Evolutionary conservation across 169 alveolate genomes (phyloP).

Genomic region (Plasmodium fragile): DNA sequence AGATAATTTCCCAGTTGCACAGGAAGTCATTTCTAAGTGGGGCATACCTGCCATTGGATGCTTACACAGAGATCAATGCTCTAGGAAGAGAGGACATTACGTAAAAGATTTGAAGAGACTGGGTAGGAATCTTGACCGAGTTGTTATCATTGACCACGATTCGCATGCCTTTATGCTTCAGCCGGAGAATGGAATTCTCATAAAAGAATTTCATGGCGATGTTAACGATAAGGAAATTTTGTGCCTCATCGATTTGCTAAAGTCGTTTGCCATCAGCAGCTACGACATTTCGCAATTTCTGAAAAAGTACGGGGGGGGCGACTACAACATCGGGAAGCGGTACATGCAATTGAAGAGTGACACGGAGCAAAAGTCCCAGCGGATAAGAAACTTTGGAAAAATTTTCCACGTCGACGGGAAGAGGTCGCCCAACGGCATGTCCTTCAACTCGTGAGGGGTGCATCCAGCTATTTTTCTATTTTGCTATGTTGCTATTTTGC

Average conservation of each 20-base stretch:
- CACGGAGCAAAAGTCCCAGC: constrained; percentile 64
- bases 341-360: constrained; percentile 77
- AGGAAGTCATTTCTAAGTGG: constrained; percentile 91
- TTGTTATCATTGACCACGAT: constrained; percentile 90
- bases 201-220: constrained; percentile 88
- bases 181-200: constrained; percentile 87
- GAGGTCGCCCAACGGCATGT: constrained; percentile 48
- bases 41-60: constrained; percentile 93
- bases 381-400: constrained; percentile 63
- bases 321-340: constrained; percentile 83
- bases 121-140: constrained; percentile 90
- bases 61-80: constrained; percentile 89
- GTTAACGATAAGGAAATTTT: constrained; percentile 88
- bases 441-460: constrained; percentile 28
- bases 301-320: constrained; percentile 86
- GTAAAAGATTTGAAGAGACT: constrained; percentile 87
- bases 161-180: constrained; percentile 85
- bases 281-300: constrained; percentile 82
- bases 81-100: constrained; percentile 83
- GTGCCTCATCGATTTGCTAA: constrained; percentile 85
- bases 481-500: neutral
- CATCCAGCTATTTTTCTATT: neutral
- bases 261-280: constrained; percentile 88
- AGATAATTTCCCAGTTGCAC: constrained; percentile 91
- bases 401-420: constrained; percentile 61